Base-by-base conservation (phyloP, 768 basidiomycete genomes). In the Polyporus arcularius region DNA sequence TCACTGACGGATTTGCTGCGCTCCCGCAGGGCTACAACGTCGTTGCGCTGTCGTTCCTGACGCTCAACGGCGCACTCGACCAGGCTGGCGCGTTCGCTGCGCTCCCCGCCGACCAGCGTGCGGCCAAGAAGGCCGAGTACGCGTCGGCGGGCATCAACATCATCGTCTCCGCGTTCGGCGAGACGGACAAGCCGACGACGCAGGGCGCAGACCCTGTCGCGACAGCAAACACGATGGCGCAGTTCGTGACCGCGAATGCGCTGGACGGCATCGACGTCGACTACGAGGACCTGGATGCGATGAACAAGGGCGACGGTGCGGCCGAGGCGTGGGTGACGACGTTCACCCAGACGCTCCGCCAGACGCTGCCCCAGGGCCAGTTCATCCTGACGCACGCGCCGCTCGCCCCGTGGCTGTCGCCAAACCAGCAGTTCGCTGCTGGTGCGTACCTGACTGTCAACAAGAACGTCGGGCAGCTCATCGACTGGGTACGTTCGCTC, bases 391-490 rank as follows among this genome's bases (percentile, higher is more conserved):
- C 67, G 7, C 60, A 70, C 38, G 67, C 69, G 1, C 67, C 65
- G 81, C 57, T 67, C 31, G 65, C 66, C 3, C 66, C 66, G 4
- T 66, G 61, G 63, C 60, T 64, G 31, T 53, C 55, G n/a, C 62
- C 57, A 4, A 61, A 59, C 53, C 41, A 14, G 35, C 60, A 58
- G 41, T 60, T 72, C 69, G 74, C 75, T 63, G 71, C 76, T 53
- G 74, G 84, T 18, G 87, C 80, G 15, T 87, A 87, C 67, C 73
- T 83, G 21, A 77, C 75, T 53, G 79, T 89, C n/a, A 74, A 87
- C 69, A 62, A 75, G 46, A 63, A 73, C 6, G 83, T 84, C 16
- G 85, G 86, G 4, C 72, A 69, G 58, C 69, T 81, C 16, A 87
- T 87, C 64, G 86, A 88, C 70, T 89, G 84, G 47, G 62, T 63